Evolutionary conservation across 2,329 filamentous ascomycete species (phyloP), one percentile per base, ranked within the genome.

Genomic region (Plectosphaerella cucumerina): DNA sequence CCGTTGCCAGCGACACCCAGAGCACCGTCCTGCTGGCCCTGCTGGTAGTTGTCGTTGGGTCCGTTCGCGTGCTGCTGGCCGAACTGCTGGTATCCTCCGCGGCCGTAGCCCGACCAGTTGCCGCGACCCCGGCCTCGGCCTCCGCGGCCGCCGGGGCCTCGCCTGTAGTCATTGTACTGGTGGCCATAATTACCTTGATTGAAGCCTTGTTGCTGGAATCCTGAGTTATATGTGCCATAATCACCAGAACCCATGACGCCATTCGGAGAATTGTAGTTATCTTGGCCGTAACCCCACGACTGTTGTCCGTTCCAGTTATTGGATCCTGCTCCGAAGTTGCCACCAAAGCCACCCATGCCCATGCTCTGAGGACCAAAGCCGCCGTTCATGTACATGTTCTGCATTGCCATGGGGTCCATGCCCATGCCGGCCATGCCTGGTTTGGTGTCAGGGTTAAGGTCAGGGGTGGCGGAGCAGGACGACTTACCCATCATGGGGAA

Each of bases 181-280:
- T 85, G 82, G 72, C 85, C 85, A 84, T 87, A 91, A 81, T 90
- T 90, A 85, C 86, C 87, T 84, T 86, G 84, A 81, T 85, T 87
- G 82, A 78, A 86, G 76, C 82, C 87, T 18, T 42, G 39, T 85
- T 85, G 86, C 71, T 81, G 80, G 78, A 81, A 89, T 75, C 85
- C 85, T 78, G 84, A 78, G 78, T 87, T 87, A 82, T 86, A 85
- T 75, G 81, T 80, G 75, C 86, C 86, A 84, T 82, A 90, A 75
- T 89, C 86, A 88, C 85, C 84, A 78, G 80, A 79, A 74, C 84
- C 85, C 82, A 89, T 89, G 79, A 84, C 84, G 80, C 84, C 84
- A 88, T 84, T 90, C 87, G 84, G 81, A 81, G 86, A 76, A 85
- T 84, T 91, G 85, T 84, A 90, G 87, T 89, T 90, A 89, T 89